A percentile compares a stretch with the other conserved stretches of the same genome.
These are phyloP conservation scores for Pseudocercospora pini-densiflorae DNA, from an alignment of 2,329 filamentous ascomycete genomes.

Conservation along the genomic window DNA sequence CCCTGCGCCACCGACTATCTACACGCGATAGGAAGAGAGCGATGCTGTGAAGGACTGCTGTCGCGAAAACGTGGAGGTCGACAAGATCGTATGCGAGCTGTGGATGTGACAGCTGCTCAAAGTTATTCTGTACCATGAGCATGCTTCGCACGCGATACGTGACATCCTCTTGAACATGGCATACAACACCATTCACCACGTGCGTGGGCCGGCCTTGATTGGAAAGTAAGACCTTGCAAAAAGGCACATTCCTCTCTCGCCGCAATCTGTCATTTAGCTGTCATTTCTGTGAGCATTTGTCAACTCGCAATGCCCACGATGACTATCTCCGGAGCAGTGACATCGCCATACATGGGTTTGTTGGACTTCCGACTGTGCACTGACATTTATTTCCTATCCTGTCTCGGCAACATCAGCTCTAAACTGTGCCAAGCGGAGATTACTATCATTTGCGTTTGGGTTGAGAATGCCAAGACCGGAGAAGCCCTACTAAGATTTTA, in stretches of 20 bases:
- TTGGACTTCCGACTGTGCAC: neutral
- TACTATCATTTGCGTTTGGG: too few relatives aligned
- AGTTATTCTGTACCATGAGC: too few relatives aligned
- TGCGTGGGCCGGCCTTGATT: neutral
- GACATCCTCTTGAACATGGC: neutral
- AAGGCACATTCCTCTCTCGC: neutral
- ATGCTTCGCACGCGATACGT: neutral
- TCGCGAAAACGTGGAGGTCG: too few relatives aligned
- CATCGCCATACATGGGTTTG: neutral
- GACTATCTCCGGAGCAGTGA: neutral
- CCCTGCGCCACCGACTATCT: too few relatives aligned
- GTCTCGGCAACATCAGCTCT: neutral
- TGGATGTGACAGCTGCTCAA: neutral
- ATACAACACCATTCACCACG: neutral
- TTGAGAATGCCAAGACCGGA: neutral
- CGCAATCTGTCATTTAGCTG: neutral
- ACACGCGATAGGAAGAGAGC: too few relatives aligned
- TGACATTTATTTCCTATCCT: neutral
- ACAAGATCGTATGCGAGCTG: neutral
- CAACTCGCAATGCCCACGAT: neutral
- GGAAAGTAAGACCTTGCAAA: too few relatives aligned
- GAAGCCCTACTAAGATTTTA: neutral
- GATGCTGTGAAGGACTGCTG: too few relatives aligned
- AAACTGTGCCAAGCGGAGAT: neutral
- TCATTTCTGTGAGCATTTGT: neutral